Base-by-base conservation (phyloP, 257 asterid genomes). In the Haberlea rhodopensis region DNA sequence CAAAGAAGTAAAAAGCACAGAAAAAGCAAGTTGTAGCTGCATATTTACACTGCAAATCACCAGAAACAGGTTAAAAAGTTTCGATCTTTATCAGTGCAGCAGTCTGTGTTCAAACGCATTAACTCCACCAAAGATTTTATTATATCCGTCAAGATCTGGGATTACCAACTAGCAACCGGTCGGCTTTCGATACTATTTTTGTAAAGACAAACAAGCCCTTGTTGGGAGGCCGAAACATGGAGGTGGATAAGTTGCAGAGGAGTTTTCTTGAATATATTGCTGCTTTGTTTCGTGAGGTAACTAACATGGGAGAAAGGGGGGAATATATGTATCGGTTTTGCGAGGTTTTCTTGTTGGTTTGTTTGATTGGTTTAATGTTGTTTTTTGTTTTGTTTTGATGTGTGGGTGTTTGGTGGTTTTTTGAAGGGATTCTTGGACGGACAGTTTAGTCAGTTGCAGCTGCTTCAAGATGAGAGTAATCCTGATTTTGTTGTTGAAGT, bases 401-500 rank as follows among this genome's bases (percentile, higher is more conserved):
- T 19, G 9, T 40, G 55, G 15, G 18, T 13, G 10, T 65, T 20
- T 58, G 2, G 19, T 43, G 63, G 5, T 31, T 52, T 20, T 21
- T 64, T 68, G 67, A 76, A 90, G 97, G 94, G 89, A 13, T 76
- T 90, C 75, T 81, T 90, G 86, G 96, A 90, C 74, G 75, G 67
- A 54, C 97, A 90, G 68, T 90, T 85, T 78, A 70, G 77, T 68
- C 94, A 90, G 83, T 86, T 90, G 75, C 89, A 90, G 62, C 68
- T 70, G 66, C 89, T 90, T 71, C 90, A 86, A 82, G 97, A 90
- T 81, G 97, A 90, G 73, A 88, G 81, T 80, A 90, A 84, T 72
- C 97, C 95, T 23, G 85, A 78, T 20, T 90, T 90, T 71, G 97
- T 90, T 20, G 60, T 73, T 57, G 96, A 90, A 77, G 96, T 90